Evolutionary conservation across 495 filamentous ascomycete genomes (phyloP), one percentile per base, ranked within the genome.

Genomic region (Thermothielavioides terrestris): DNA sequence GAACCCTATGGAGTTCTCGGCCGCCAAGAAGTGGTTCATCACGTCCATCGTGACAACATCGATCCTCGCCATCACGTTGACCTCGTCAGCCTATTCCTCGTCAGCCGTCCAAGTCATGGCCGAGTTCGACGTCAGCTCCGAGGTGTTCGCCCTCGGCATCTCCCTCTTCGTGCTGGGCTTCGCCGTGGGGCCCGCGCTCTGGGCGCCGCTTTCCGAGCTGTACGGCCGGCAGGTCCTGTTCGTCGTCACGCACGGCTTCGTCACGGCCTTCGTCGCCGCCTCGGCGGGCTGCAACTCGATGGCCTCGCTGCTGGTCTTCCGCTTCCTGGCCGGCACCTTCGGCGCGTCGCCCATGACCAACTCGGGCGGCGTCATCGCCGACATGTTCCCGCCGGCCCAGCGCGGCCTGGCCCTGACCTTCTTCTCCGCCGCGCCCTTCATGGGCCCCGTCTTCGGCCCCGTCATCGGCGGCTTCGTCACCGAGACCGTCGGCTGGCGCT

Each of bases 271-370:
- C 71, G 86, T 78, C 55, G 81, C 77, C 50, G 85, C 76, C 20
- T 75, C 75, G 36, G 77, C 81, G 2, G 76, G 78, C 12, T 62
- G 82, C 1, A 68, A 79, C 50, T 87, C 85, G 54, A 75, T 81
- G 39, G 64, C 76, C 54, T 78, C 81, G 2, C 68, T 92, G 1
- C 68, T 89, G 42, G 77, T 89, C 52, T 74, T 89, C 23, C 83
- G 87, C 20, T 88, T 89, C 73, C 82, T 89, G 45, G 84, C 82
- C 22, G 84, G 87, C 43, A 72, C 84, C n/a, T 86, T 88, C 62
- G 87, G 87, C 25, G 81, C 81, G 2, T 84, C 83, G 1, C 78
- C 83, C 25, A 57, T 89, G 46, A 86, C 83, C 22, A 89, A 87
- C 61, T 73, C 81, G 15, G 83, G 84, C 50, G 84, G 84, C 59